phyloP scores from a whole-genome alignment of 768 basidiomycete species.

The Hericium rajendrae region DNA sequence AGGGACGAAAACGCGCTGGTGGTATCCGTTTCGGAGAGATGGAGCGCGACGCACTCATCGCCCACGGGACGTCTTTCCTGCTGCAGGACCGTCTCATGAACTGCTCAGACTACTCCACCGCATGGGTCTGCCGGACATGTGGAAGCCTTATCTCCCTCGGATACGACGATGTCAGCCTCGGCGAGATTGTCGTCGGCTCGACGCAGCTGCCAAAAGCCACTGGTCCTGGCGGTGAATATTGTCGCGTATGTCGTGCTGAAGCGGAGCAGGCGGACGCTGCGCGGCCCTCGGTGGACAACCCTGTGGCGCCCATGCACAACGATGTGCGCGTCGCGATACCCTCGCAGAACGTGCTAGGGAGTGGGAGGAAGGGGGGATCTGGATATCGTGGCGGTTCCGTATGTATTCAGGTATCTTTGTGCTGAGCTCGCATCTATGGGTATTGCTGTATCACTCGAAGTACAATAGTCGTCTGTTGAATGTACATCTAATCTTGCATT shows the following conservation, averaged over 20 bases:
- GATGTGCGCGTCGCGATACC: constrained; percentile 61
- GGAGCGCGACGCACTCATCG: constrained; percentile 98
- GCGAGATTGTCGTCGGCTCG: constrained; percentile 46
- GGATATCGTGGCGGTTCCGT: constrained; percentile 93
- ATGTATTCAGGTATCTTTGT: constrained; percentile 89
- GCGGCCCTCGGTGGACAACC: constrained; percentile 50
- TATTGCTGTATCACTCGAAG: constrained; percentile 79
- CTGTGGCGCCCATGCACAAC: constrained; percentile 31
- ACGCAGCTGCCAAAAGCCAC: constrained; percentile 44
- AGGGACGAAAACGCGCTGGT: constrained; percentile 95
- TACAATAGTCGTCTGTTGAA: constrained; percentile 25
- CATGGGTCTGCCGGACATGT: constrained; percentile 97
- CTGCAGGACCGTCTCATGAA: constrained; percentile 99
- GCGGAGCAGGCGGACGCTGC: constrained; percentile 54
- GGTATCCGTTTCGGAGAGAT: constrained; percentile 99
- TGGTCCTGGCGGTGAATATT: constrained; percentile 87
- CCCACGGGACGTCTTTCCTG: constrained; percentile 96
- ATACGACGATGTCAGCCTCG: constrained; percentile 79
- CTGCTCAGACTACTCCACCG: constrained; percentile 98
- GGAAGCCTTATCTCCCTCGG: constrained; percentile 94
- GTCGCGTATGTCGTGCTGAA: constrained; percentile 78
- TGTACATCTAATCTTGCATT: no score
- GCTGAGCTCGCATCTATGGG: constrained; percentile 99
- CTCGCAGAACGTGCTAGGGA: constrained; percentile 54
- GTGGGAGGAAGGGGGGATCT: constrained; percentile 64